phyloP scores from a whole-genome alignment of 2,329 filamentous ascomycete genomes.

The Ilyonectria sp. region DNA sequence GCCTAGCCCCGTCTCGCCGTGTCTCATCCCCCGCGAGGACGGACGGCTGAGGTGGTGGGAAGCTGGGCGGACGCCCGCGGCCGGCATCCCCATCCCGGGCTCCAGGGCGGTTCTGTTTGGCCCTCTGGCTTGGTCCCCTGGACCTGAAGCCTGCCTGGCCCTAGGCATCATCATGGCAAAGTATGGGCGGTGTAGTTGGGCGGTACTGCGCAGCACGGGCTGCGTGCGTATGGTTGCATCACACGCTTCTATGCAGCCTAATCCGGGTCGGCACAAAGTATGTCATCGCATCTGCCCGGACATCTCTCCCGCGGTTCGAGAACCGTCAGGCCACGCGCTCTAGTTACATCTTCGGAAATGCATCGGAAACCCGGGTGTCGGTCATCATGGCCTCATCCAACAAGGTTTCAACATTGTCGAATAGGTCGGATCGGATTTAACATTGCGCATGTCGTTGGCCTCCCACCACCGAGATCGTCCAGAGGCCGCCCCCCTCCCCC shows the following conservation, averaged over 20 bases:
- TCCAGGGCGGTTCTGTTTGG: neutral
- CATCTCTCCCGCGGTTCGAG: neutral
- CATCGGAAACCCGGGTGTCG: neutral
- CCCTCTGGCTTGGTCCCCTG: neutral
- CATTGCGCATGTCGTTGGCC: neutral
- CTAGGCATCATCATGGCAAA: neutral
- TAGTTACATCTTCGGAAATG: neutral
- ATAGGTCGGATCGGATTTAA: neutral
- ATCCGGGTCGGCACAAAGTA: neutral
- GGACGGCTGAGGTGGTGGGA: conserved; percentile 11
- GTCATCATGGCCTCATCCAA: neutral
- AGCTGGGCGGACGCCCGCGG: conserved; percentile 3
- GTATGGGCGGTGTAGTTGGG: neutral
- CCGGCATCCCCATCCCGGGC: conserved; percentile 16
- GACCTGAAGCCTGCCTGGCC: neutral
- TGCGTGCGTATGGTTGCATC: neutral
- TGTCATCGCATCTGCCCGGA: neutral
- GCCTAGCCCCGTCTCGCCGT: conserved; percentile 26
- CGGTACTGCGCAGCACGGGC: too few species aligned
- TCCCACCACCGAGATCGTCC: neutral
- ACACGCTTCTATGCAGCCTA: neutral
- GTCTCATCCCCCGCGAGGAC: conserved; percentile 3
- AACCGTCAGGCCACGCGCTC: neutral
- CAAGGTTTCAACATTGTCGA: conserved; percentile 2
- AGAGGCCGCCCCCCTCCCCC: neutral